Base-by-base conservation (phyloP, 2,329 filamentous ascomycete species). In the Arthrinium phaeospermum region DNA sequence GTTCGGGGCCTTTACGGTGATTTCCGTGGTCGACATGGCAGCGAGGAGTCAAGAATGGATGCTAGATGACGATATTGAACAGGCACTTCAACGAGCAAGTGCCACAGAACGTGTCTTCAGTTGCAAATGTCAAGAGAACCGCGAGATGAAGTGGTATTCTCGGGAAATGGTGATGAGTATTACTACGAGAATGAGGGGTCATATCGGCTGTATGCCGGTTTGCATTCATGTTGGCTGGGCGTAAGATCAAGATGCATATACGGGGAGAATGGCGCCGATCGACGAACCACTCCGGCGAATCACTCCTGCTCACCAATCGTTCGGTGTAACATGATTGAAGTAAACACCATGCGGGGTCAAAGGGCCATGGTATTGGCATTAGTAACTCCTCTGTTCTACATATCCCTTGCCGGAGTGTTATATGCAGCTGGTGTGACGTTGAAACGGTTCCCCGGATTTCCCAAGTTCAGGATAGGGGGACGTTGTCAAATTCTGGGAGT, bases 1-100 rank as follows among this genome's bases (percentile, higher is more conserved):
- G 81, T 93, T 93, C 6, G 91, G 91, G 72, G 91, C 90, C 13
- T 87, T 92, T 71, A 93, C 86, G 77, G 92, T 87, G 73, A 88
- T 81, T 19, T 71, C 70, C 51, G 69, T 71, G 24, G 3, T 22
- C 10, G 41, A 46, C 37, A 68, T 68, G 46, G 19, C 16, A 6
- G 8, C 2, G 1, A 22, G 27, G 14, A 30, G 27, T 12, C 16
- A 16, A 1, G 53, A 57, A 57, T 19, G 27, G 4, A 1, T 34
- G 14, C 5, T 41, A 0, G 7, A 41, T 41, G 19, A 53, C 14
- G 27, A 57, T 57, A 8, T 57, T 4, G 30, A 57, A 8, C 27
- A 57, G 27, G 14, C 27, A 22, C 37, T 41, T 41, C 37, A 7
- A 10, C 7, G 37, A 10, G 7, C 10, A 10, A 2, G 37, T 41